Evolutionary conservation across 2,329 filamentous ascomycete species (phyloP).

Genomic region (Neopestalotiopsis clavispora): DNA sequence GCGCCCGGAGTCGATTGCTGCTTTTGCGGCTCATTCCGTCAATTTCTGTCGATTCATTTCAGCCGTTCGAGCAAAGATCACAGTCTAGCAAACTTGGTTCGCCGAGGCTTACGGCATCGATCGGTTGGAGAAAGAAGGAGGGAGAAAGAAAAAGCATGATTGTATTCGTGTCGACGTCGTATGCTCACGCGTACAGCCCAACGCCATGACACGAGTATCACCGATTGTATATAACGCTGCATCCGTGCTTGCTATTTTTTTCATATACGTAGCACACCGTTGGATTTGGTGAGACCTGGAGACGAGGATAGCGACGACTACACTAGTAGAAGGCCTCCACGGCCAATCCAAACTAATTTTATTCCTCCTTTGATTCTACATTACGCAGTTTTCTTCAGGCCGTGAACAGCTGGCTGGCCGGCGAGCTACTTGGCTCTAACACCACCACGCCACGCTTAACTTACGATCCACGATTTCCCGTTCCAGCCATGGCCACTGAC

Average conservation of each 20-base stretch:
- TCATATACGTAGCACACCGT: neutral
- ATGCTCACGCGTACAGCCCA: neutral
- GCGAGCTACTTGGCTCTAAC: neutral
- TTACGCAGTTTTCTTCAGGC: neutral
- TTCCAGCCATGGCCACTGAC: slow-evolving; percentile 1
- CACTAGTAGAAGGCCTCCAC: neutral
- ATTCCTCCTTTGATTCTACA: neutral
- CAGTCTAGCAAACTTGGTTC: neutral
- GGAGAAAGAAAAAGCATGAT: neutral
- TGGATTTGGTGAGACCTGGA: neutral
- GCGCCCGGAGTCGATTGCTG: slow-evolving; percentile 13
- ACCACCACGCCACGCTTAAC: neutral
- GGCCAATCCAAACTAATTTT: neutral
- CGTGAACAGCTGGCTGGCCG: neutral
- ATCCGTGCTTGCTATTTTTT: neutral
- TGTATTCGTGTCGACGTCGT: neutral
- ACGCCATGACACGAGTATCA: neutral
- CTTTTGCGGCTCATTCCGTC: slow-evolving; percentile 13
- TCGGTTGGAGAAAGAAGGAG: neutral
- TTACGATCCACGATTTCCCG: neutral
- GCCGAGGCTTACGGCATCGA: neutral
- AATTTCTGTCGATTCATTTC: neutral
- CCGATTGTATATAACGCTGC: neutral
- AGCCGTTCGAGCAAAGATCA: neutral
- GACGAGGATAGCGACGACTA: neutral